Conservation (phyloP, 129 eudicot species). For the Pseudognaphalium luteoalbum region DNA sequence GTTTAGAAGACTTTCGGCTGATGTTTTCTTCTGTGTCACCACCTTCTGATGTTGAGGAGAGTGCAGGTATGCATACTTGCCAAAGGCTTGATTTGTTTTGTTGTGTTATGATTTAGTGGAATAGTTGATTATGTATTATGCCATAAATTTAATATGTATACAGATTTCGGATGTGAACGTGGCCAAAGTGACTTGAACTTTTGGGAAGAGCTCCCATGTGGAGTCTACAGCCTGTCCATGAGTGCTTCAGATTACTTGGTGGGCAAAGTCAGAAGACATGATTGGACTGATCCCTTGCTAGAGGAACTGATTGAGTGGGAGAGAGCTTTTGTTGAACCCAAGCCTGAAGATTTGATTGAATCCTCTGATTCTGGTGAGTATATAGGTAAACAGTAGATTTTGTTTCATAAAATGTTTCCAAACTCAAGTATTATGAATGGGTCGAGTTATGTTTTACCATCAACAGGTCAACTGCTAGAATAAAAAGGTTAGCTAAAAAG, state of each 20-base stretch:
- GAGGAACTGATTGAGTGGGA: slow-evolving; percentile 81
- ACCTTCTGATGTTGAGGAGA: slow-evolving; percentile 38
- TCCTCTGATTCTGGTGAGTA: slow-evolving; percentile 27
- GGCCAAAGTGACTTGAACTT: slow-evolving; percentile 38
- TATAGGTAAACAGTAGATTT: slow-evolving; percentile 30
- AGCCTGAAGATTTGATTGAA: slow-evolving; percentile 37
- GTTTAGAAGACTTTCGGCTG: slow-evolving; percentile 53
- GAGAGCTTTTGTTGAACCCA: slow-evolving; percentile 64
- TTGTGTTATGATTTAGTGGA: not conserved
- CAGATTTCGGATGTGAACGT: slow-evolving; percentile 46
- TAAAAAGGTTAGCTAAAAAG: too few species aligned
- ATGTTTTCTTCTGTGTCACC: slow-evolving; percentile 89
- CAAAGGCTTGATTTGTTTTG: not conserved
- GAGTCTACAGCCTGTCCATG: slow-evolving; percentile 65
- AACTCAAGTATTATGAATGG: not conserved
- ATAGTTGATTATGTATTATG: not conserved
- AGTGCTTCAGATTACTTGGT: slow-evolving; percentile 33
- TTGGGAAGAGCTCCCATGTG: slow-evolving; percentile 99
- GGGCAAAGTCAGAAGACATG: slow-evolving; percentile 63
- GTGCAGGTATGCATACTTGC: slow-evolving; percentile 21
- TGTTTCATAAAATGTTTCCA: slow-evolving; percentile 23
- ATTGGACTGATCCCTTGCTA: slow-evolving; percentile 63
- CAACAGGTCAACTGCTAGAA: too few species aligned
- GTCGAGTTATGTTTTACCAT: not conserved
- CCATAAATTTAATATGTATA: not conserved